Conservation (phyloP, 441 rosid genomes). For the Metrosideros polymorpha region DNA sequence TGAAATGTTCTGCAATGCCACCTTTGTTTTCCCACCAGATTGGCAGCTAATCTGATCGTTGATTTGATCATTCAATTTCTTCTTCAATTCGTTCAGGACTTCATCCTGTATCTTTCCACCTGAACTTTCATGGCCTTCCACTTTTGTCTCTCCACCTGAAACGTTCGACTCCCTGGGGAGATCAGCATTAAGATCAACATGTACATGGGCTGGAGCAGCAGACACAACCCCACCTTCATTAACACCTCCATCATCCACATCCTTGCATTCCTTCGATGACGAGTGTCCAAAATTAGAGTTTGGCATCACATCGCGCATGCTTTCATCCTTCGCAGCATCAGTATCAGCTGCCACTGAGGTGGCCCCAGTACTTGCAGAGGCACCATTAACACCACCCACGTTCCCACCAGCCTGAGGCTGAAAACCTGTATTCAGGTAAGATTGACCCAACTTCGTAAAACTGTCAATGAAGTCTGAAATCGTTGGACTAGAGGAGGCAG, state of each 20-base stretch:
- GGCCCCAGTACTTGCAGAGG: slow-evolving; percentile 18
- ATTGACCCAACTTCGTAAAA: slow-evolving; percentile 40
- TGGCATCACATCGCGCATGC: slow-evolving; percentile 1
- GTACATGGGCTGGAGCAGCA: neutral
- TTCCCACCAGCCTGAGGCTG: slow-evolving; percentile 7
- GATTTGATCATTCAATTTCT: neutral
- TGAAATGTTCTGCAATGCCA: neutral
- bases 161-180: neutral
- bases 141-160: neutral
- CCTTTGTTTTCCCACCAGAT: neutral
- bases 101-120: neutral
- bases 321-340: slow-evolving; percentile 7
- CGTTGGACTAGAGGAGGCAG: slow-evolving; percentile 27
- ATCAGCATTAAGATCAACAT: neutral
- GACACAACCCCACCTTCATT: neutral
- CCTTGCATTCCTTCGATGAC: slow-evolving; percentile 6
- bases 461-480: slow-evolving; percentile 33
- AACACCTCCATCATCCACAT: slow-evolving; percentile 2
- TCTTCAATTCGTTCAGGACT: neutral
- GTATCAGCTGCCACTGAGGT: slow-evolving; percentile 7
- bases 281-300: neutral
- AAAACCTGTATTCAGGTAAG: slow-evolving; percentile 6
- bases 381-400: slow-evolving; percentile 3
- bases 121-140: neutral
- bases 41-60: neutral